phyloP scores from a whole-genome alignment of 768 basidiomycete species.

The Myochromella boudieri region DNA sequence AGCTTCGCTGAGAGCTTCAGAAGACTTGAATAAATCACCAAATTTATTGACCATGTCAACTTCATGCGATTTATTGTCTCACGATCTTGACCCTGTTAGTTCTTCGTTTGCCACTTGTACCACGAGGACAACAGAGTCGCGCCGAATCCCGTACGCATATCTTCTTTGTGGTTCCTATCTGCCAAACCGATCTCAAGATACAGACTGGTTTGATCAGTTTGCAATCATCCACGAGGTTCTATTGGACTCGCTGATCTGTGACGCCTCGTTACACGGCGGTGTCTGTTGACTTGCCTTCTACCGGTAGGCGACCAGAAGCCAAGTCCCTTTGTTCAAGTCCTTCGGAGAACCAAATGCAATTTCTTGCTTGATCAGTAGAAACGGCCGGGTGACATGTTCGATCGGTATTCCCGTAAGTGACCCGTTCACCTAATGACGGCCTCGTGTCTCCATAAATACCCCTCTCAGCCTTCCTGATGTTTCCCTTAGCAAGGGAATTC shows the following conservation, averaged over 20 bases:
- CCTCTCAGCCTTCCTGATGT: constrained; percentile 27
- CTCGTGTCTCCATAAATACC: constrained; percentile 46
- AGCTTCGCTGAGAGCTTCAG: neutral
- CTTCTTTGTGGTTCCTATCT: constrained; percentile 21
- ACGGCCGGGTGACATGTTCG: constrained; percentile 32
- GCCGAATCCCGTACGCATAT: constrained; percentile 29
- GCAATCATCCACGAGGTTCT: constrained; percentile 8
- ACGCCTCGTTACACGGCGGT: constrained; percentile 25
- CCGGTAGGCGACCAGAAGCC: constrained; percentile 18
- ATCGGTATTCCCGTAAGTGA: constrained; percentile 34
- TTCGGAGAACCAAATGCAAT: constrained; percentile 22
- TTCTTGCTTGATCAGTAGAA: constrained; percentile 29
- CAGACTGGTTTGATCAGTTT: constrained; percentile 27
- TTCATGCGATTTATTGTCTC: constrained; percentile 3
- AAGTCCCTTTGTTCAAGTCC: constrained; percentile 19
- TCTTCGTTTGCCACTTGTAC: constrained; percentile 11
- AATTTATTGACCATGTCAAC: constrained; percentile 5
- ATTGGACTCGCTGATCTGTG: constrained; percentile 11
- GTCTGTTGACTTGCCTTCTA: constrained; percentile 5
- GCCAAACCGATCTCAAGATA: constrained; percentile 15
- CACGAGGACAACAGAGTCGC: constrained; percentile 30
- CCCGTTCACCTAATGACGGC: constrained; percentile 35
- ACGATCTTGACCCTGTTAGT: constrained; percentile 7
- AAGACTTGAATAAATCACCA: too few relatives aligned
- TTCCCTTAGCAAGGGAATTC: constrained; percentile 33